A percentile compares a stretch with the other conserved stretches of the same genome.
Conservation (phyloP, 768 basidiomycete species). For the Lentinula raphanica region DNA sequence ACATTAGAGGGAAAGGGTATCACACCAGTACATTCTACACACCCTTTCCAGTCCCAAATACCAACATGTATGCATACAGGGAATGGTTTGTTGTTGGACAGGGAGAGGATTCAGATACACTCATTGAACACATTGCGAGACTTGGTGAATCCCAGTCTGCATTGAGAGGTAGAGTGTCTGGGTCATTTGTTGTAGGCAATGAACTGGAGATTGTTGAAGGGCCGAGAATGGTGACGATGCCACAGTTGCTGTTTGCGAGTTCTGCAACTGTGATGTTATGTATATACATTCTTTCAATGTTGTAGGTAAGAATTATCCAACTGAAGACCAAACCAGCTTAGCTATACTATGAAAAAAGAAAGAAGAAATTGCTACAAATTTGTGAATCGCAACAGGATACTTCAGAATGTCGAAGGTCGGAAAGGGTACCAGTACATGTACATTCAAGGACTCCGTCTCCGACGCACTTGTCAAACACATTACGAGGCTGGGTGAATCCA, state of each 20-base stretch:
- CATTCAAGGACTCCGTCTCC: too few species aligned
- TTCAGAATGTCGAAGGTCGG: too few species aligned
- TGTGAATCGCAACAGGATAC: too few species aligned
- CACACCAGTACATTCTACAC: not conserved
- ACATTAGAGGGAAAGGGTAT: not conserved
- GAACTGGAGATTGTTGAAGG: not conserved
- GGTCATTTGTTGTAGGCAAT: not conserved
- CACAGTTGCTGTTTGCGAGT: not conserved
- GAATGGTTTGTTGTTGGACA: not conserved
- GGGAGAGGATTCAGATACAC: not conserved
- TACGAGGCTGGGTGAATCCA: too few species aligned
- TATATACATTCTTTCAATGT: not conserved
- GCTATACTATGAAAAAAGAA: too few species aligned
- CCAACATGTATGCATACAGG: not conserved
- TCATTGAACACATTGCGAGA: not conserved
- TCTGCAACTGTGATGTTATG: not conserved
- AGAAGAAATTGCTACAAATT: too few species aligned
- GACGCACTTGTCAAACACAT: too few species aligned
- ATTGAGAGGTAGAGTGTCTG: not conserved
- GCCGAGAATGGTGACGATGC: not conserved
- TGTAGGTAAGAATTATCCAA: too few species aligned
- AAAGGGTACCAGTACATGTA: too few species aligned
- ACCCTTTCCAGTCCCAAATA: not conserved
- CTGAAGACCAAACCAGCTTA: too few species aligned
- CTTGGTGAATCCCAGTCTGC: not conserved